Evolutionary conservation across 441 rosid species (phyloP).

Genomic region (Gossypium laxum): DNA sequence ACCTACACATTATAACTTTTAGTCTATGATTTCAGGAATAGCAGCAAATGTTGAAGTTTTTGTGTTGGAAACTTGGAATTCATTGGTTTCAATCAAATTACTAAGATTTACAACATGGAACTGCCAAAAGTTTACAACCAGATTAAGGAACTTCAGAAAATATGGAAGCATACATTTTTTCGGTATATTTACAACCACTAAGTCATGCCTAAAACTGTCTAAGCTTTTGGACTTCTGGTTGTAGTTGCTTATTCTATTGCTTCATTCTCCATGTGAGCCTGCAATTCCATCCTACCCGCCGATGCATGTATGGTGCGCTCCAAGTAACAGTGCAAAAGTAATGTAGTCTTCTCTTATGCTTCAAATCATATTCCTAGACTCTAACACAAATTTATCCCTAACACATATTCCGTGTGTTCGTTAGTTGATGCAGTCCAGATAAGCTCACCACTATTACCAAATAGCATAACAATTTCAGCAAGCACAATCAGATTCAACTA

Average conservation of each 20-base stretch:
- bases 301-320: background rate
- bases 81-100: background rate
- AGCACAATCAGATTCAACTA: background rate
- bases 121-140: constrained; percentile 1
- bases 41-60: background rate
- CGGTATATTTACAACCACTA: background rate
- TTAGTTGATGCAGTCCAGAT: constrained; percentile 8
- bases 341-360: background rate
- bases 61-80: background rate
- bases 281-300: background rate
- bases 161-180: background rate
- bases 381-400: background rate
- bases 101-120: constrained; percentile 4
- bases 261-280: background rate
- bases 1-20: background rate
- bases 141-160: constrained; percentile 5
- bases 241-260: constrained; percentile 4
- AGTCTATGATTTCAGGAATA: background rate
- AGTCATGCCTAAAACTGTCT: background rate
- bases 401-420: background rate
- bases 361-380: constrained; percentile 11
- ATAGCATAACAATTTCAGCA: constrained; percentile 1
- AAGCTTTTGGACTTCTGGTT: background rate
- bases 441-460: background rate
- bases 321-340: background rate